Percentiles rank a stretch among this genome's conserved stretches.
These are phyloP conservation scores for Didymella keratinophila DNA, from an alignment of 2,329 filamentous ascomycete genomes.

Conservation along the genomic window DNA sequence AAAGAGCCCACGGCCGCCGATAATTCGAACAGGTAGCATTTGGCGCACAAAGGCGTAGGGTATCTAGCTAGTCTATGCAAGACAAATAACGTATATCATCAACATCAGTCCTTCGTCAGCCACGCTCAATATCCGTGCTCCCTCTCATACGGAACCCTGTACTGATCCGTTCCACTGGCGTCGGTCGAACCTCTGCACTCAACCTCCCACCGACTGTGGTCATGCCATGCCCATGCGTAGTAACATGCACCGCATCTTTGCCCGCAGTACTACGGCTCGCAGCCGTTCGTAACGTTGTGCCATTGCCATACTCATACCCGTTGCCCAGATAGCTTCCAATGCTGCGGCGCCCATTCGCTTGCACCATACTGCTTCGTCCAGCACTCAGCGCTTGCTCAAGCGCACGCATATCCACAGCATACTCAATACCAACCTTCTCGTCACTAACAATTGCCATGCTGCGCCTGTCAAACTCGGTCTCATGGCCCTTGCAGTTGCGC, in stretches of 20 bases:
- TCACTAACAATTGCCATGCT: slow-evolving; percentile 17
- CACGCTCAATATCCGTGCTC: slow-evolving; percentile 41
- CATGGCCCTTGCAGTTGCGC: slow-evolving; percentile 16
- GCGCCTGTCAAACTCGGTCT: background rate
- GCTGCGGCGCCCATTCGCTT: slow-evolving; percentile 33
- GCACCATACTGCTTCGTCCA: slow-evolving; percentile 35
- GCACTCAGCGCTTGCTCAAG: slow-evolving; percentile 40
- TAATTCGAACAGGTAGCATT: background rate
- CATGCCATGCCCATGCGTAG: slow-evolving; percentile 21
- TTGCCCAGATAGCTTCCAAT: slow-evolving; percentile 39
- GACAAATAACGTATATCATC: background rate
- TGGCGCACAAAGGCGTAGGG: background rate
- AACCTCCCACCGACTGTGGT: slow-evolving; percentile 23
- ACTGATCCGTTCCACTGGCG: slow-evolving; percentile 38
- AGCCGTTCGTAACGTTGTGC: slow-evolving; percentile 37
- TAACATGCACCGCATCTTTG: slow-evolving; percentile 25
- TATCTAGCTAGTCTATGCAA: background rate
- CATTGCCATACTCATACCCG: slow-evolving; percentile 25
- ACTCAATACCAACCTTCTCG: slow-evolving; percentile 28
- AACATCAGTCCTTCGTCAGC: background rate
- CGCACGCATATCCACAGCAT: slow-evolving; percentile 33
- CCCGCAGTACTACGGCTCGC: slow-evolving; percentile 43
- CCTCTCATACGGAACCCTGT: slow-evolving; percentile 47
- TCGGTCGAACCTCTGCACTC: slow-evolving; percentile 29
- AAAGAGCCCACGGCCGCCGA: too few species aligned